Conservation (phyloP, 148 eudicot genomes). For the Chenopodium suecicum region DNA sequence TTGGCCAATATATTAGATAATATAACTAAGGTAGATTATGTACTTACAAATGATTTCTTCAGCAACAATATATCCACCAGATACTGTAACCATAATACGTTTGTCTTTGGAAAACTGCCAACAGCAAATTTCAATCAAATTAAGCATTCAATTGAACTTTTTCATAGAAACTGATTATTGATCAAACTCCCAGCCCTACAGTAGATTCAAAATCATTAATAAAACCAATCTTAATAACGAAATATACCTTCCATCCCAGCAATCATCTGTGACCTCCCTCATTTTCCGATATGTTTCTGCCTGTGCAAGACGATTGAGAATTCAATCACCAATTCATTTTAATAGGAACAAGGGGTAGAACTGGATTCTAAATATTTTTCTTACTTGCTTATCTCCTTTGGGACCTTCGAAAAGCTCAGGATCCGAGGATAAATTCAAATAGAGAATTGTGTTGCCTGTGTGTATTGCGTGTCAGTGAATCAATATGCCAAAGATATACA, state of each 20-base stretch:
- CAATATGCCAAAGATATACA: conserved; percentile 14
- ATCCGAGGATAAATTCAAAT: conserved; percentile 79
- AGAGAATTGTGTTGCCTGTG: conserved; percentile 82
- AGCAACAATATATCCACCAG: conserved; percentile 70
- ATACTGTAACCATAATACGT: conserved; percentile 91
- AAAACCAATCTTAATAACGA: neutral
- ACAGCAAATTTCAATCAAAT: conserved; percentile 1
- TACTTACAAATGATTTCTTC: conserved; percentile 83
- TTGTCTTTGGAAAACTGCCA: conserved; percentile 92
- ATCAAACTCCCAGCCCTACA: neutral
- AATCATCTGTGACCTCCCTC: conserved; percentile 83
- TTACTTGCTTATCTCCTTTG: conserved; percentile 90
- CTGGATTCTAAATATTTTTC: neutral
- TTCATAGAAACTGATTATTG: neutral
- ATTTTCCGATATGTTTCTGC: conserved; percentile 86
- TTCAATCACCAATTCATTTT: conserved; percentile 5
- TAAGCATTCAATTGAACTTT: neutral
- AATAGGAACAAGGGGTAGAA: neutral
- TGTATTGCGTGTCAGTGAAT: conserved; percentile 6
- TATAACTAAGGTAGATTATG: neutral
- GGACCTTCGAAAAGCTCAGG: conserved; percentile 94
- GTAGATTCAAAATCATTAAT: no score
- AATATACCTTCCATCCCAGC: conserved; percentile 93
- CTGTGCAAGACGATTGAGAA: conserved; percentile 42
- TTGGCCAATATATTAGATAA: neutral